These are phyloP conservation scores for Colletotrichum spaethianum DNA, from an alignment of 2,329 filamentous ascomycete genomes.

Conservation along the genomic window DNA sequence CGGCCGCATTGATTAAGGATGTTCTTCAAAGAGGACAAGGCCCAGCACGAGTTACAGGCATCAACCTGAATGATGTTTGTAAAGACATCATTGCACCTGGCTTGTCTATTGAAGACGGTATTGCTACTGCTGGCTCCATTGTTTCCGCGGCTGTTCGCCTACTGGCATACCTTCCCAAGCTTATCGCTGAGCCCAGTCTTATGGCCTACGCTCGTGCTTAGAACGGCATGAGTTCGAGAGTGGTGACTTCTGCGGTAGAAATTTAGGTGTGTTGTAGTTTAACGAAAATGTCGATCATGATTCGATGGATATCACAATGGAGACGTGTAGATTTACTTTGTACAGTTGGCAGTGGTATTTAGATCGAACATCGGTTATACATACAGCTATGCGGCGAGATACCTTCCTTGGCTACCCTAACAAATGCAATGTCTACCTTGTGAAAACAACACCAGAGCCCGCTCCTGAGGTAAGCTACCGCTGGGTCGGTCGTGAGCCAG, in stretches of 20 bases:
- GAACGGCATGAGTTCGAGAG: neutral
- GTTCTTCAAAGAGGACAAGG: constrained; percentile 22
- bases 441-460: neutral
- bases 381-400: neutral
- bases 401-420: too few relatives aligned
- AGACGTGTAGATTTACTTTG: neutral
- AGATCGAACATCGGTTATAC: neutral
- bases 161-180: constrained; percentile 30
- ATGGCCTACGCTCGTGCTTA: constrained; percentile 13
- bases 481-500: neutral
- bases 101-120: constrained; percentile 18
- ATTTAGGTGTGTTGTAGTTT: too few relatives aligned
- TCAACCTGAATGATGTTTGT: constrained; percentile 23
- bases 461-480: neutral
- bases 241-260: too few relatives aligned
- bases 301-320: too few relatives aligned
- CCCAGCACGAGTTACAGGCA: constrained; percentile 5
- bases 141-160: constrained; percentile 16
- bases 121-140: constrained; percentile 22
- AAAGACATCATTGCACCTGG: constrained; percentile 33
- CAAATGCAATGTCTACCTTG: too few relatives aligned
- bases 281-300: neutral
- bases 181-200: constrained; percentile 27
- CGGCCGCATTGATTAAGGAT: constrained; percentile 58
- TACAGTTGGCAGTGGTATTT: neutral